These are phyloP conservation scores for Leccinum ochraceum DNA, from an alignment of 768 basidiomycete genomes.

Conservation along the genomic window DNA sequence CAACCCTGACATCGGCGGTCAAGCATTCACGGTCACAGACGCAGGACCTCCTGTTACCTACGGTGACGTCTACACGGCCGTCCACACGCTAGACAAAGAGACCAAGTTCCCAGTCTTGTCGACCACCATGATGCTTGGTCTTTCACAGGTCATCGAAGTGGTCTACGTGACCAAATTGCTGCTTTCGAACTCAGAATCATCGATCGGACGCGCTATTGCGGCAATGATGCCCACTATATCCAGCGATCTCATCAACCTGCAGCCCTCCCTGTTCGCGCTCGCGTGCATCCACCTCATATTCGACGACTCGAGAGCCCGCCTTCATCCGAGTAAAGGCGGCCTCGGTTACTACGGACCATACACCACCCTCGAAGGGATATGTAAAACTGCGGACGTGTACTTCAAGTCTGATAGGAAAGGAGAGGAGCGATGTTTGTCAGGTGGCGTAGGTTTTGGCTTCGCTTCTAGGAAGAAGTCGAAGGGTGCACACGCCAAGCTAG, in stretches of 20 bases:
- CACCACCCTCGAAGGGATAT: conserved; percentile 58
- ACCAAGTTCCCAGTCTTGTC: conserved; percentile 57
- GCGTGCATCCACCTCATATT: conserved; percentile 57
- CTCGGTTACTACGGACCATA: conserved; percentile 62
- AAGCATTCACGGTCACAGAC: conserved; percentile 67
- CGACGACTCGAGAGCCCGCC: conserved; percentile 64
- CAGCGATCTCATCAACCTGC: conserved; percentile 54
- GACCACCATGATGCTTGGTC: conserved; percentile 61
- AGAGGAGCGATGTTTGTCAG: conserved; percentile 42
- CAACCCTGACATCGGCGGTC: conserved; percentile 71
- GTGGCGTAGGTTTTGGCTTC: conserved; percentile 49
- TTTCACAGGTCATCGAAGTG: conserved; percentile 60
- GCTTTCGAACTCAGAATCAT: conserved; percentile 34
- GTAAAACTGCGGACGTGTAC: conserved; percentile 55
- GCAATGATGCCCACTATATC: conserved; percentile 44
- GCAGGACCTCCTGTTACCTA: conserved; percentile 62
- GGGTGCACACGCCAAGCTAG: conserved; percentile 27
- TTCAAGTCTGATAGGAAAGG: conserved; percentile 37
- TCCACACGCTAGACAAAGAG: conserved; percentile 59
- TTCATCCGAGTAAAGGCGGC: conserved; percentile 55
- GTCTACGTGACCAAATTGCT: conserved; percentile 51
- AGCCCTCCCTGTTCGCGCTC: conserved; percentile 59
- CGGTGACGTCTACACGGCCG: conserved; percentile 58
- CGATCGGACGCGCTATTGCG: conserved; percentile 35
- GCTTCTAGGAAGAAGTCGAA: conserved; percentile 26